Percentiles rank a stretch among this genome's conserved stretches.
phyloP scores from a whole-genome alignment of 176 grass and related monocot genomes.

The Oryza brachyantha region DNA sequence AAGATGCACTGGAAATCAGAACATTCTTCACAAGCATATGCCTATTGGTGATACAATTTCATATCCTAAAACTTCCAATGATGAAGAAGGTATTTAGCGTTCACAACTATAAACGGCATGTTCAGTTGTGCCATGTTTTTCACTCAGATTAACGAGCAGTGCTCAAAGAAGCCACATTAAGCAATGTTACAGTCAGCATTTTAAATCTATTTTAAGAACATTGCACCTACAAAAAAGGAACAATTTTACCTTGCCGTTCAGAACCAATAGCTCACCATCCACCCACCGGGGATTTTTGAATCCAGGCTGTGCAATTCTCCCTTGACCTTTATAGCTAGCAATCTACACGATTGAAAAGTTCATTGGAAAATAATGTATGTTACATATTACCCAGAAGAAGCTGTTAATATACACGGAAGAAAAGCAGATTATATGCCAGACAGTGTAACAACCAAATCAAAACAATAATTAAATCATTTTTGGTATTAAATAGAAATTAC shows the following conservation, averaged over 20 bases:
- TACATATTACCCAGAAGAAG: neutral
- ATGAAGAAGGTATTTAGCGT: neutral
- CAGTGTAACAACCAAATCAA: neutral
- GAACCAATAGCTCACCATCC: conserved; percentile 80
- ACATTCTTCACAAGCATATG: neutral
- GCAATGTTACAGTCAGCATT: neutral
- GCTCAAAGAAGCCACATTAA: neutral
- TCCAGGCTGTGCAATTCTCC: conserved; percentile 90
- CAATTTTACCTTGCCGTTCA: conserved; percentile 92
- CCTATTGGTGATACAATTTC: neutral
- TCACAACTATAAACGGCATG: neutral
- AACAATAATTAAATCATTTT: conserved; percentile 17
- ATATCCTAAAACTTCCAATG: neutral
- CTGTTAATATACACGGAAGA: conserved; percentile 5
- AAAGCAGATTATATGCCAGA: neutral
- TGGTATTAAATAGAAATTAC: conserved; percentile 53
- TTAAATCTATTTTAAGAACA: conserved; percentile 8
- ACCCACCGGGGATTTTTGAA: conserved; percentile 96
- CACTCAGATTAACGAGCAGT: neutral
- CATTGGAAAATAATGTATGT: neutral
- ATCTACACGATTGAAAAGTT: conserved; percentile 40
- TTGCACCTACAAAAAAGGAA: neutral
- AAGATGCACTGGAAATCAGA: neutral
- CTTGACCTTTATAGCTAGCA: conserved; percentile 82
- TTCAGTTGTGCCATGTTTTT: neutral